Evolutionary conservation across 306 rosid genomes (phyloP), one percentile per base, ranked within the genome.

Genomic region (Macrotyloma uniflorum): DNA sequence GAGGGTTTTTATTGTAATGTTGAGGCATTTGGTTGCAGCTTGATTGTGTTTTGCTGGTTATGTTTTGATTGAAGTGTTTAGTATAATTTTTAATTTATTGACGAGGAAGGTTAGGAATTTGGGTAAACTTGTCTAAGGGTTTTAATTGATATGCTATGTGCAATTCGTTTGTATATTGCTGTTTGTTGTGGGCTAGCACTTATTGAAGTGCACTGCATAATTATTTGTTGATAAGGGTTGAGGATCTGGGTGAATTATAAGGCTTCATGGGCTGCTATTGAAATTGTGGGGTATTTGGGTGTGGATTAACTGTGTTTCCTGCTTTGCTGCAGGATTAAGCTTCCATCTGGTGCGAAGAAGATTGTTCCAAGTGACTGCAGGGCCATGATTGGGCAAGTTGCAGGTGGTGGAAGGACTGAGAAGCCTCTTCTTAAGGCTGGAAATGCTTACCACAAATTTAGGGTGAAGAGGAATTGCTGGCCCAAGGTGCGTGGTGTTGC

Each of bases 401-500:
- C 88, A 0, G 86, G 88, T 23, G 88, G 85, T 30, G 88, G 88
- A 1, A 81, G 88, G 43, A 85, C 85, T 40, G 88, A 85, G 81
- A 85, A 85, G 83, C 88, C 83, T 11, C 78, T 85, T 19, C 85
- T 85, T 5, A 85, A 85, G 38, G 88, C 88, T 59, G 88, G 88
- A 59, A 85, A 85, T 78, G 83, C 85, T 12, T 81, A 85, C 47
- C 88, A 84, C 83, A 84, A 84, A 72, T 84, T 84, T 30, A 84
- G 80, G n/a, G 88, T 84, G 63, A 84, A 84, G 85, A 81, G 88
- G 4, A 81, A 85, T n/a, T 85, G 88, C 79, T 85, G 88, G 85
- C 85, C 85, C 0, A 85, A 85, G 88, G 88, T 85, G 1, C 86
- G 86, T 78, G 88, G 88, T 81, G 88, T 85, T 67, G 88, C 85